Evolutionary conservation across 176 grass and related monocot genomes (phyloP).

Genomic region (Rhynchospora breviuscula): DNA sequence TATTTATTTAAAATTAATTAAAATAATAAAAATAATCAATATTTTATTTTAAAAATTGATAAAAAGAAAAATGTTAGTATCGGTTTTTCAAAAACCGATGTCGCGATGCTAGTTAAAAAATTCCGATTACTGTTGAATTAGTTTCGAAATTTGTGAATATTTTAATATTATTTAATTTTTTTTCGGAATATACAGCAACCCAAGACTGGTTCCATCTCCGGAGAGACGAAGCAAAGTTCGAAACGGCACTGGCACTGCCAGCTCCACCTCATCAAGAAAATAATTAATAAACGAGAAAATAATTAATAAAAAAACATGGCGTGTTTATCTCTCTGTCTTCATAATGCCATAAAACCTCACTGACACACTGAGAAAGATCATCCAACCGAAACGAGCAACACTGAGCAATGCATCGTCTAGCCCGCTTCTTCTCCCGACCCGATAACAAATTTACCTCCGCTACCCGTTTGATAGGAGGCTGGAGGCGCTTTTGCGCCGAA

Average conservation of each 20-base stretch:
- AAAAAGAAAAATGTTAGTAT: no score
- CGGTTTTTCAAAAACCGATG: no score
- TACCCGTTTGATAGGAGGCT: not conserved
- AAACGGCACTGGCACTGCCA: not conserved
- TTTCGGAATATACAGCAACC: no score
- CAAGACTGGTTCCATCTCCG: no score
- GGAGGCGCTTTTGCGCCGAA: constrained; percentile 34
- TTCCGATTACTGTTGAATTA: no score
- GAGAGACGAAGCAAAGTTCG: not conserved
- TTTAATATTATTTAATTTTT: no score
- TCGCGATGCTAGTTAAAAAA: no score
- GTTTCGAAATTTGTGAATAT: no score
- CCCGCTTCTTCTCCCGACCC: not conserved
- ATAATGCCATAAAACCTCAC: not conserved
- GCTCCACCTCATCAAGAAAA: not conserved
- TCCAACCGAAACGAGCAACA: not conserved
- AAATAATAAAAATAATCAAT: no score
- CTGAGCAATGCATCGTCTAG: not conserved
- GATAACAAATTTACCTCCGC: not conserved
- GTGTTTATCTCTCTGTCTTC: not conserved
- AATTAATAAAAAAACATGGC: not conserved
- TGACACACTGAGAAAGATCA: not conserved
- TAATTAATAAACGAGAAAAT: not conserved
- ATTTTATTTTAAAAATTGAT: no score
- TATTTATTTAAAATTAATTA: no score